Evolutionary conservation across 2,329 filamentous ascomycete species (phyloP), one percentile per base, ranked within the genome.

Genomic region (Uncinocarpus reesii): DNA sequence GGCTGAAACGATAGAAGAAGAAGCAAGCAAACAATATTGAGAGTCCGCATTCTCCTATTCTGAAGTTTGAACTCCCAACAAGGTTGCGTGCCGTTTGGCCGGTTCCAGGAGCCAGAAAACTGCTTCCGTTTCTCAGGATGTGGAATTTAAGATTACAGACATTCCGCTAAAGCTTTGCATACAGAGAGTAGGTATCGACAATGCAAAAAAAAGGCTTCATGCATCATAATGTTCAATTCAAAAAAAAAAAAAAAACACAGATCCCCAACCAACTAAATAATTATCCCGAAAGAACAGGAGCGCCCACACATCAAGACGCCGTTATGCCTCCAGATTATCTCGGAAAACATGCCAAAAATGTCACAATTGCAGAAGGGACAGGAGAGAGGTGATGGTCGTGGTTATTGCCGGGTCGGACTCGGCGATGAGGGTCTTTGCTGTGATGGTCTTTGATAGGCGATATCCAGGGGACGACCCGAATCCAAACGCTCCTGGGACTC

Each of bases 401-500:
- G 15, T 37, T 16, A 23, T 29, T n/a, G 37, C 21, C 20, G 37
- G 5, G 23, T 18, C 18, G 50, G 46, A 13, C 50, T 52, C 16
- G 15, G 10, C 13, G 46, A 49, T 16, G 37, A 38, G 18, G 38
- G 23, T 20, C 23, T 31, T 40, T n/a, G 40, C 26, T 45, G 28
- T 1, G 40, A 34, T 6, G 35, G 36, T 29, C 37, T 24, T 10
- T 43, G 42, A 31, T 50, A 52, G n/a, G 47, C 46, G 2, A 32
- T 47, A 42, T 45, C 47, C 11, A 16, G 10, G 16, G 32, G 40
- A n/a, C 26, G 21, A 26, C 44, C 23, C 41, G 44, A 26, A 26
- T n/a, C 29, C 35, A 50, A 23, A 23, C 35, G 42, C 7, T 49
- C 35, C 10, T 37, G 45, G 3, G 47, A 50, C 4, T 52, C 43